Evolutionary conservation across 257 asterid species (phyloP).

Genomic region (Echium plantagineum): DNA sequence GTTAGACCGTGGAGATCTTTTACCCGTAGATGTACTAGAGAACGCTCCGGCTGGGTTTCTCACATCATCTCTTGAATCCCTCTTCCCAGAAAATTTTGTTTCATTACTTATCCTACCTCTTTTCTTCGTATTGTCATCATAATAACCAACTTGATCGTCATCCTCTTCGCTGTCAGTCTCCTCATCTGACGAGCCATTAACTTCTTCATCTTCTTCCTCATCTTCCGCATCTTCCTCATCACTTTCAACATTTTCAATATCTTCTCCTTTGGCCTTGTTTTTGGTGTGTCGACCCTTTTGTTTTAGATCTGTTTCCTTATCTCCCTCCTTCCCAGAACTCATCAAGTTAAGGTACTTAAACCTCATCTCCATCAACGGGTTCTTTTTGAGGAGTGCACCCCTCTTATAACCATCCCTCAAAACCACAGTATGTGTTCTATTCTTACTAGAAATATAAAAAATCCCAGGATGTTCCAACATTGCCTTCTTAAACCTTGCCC

Average conservation of each 20-base stretch:
- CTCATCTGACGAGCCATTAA: constrained; percentile 18
- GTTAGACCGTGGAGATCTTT: too few relatives aligned
- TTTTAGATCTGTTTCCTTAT: constrained; percentile 16
- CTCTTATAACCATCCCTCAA: constrained; percentile 72
- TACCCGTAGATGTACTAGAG: too few relatives aligned
- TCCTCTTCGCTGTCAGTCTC: constrained; percentile 18
- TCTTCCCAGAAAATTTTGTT: constrained; percentile 5
- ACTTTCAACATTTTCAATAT: constrained; percentile 18
- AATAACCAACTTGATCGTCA: constrained; percentile 8
- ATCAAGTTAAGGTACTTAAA: constrained; percentile 50
- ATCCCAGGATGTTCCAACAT: constrained; percentile 81
- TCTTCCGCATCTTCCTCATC: constrained; percentile 1
- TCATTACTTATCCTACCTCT: constrained; percentile 13
- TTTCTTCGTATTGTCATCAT: constrained; percentile 3
- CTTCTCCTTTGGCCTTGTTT: constrained; percentile 18
- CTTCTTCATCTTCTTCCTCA: constrained; percentile 16
- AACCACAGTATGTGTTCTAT: constrained; percentile 58
- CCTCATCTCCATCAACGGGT: constrained; percentile 54
- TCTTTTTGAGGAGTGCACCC: constrained; percentile 49
- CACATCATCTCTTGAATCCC: neutral
- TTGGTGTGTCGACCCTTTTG: constrained; percentile 22
- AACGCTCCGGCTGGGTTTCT: too few relatives aligned
- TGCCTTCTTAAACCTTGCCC: constrained; percentile 72
- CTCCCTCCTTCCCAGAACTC: constrained; percentile 40
- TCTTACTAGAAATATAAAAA: constrained; percentile 68